These are phyloP conservation scores for Phallus indusiatus DNA, from an alignment of 768 basidiomycete species.

Conservation along the genomic window DNA sequence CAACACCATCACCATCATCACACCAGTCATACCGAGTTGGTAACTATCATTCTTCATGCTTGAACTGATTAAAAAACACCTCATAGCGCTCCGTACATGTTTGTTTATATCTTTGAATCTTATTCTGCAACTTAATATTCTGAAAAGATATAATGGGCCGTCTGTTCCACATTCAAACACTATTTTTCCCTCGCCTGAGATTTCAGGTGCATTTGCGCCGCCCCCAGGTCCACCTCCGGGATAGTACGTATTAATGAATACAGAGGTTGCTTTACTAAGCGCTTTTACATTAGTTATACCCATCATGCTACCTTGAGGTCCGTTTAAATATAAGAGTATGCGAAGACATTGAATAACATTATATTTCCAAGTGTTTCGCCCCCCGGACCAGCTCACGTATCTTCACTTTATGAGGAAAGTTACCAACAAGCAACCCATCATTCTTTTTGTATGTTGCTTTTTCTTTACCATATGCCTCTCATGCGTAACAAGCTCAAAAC, in stretches of 20 bases:
- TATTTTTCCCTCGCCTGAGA: not conserved
- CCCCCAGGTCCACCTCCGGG: conserved; percentile 1
- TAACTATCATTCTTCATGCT: not conserved
- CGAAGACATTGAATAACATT: not conserved
- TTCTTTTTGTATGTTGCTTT: not conserved
- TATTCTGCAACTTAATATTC: too few relatives aligned
- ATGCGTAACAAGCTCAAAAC: not conserved
- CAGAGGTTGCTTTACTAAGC: too few relatives aligned
- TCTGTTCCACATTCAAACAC: not conserved
- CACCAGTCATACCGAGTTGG: not conserved
- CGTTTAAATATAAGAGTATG: not conserved
- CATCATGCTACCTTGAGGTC: not conserved
- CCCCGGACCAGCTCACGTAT: not conserved
- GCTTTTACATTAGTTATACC: not conserved
- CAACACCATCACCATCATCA: not conserved
- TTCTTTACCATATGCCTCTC: not conserved
- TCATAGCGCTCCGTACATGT: not conserved
- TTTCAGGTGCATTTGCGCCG: not conserved
- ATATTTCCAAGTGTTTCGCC: not conserved
- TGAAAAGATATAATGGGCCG: not conserved
- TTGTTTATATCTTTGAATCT: too few relatives aligned
- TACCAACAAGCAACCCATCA: not conserved
- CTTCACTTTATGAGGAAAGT: not conserved
- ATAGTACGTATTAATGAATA: not conserved
- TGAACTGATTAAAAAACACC: not conserved